Percentiles rank a stretch among this genome's conserved stretches.
Conservation (phyloP, 306 rosid species). For the Acacia melanoxylon region DNA sequence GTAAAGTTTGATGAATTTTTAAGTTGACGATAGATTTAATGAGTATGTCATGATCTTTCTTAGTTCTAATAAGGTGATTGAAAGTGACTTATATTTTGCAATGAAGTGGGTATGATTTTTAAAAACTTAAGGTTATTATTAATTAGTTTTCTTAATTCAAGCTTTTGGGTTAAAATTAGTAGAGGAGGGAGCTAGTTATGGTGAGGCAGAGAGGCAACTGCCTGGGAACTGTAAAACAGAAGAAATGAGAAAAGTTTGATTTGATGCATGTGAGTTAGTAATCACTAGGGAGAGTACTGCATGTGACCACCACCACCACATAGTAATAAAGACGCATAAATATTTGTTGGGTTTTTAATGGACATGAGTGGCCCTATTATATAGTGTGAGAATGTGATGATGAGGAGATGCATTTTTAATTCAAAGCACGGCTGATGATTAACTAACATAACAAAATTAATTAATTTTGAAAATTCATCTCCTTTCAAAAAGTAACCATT, state of each 20-base stretch:
- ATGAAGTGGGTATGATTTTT: too few species aligned
- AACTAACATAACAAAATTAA: too few species aligned
- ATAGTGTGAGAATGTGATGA: not conserved
- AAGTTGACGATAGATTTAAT: too few species aligned
- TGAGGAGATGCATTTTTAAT: not conserved
- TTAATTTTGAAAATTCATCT: too few species aligned
- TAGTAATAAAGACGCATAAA: constrained; percentile 1
- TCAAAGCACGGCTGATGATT: not conserved
- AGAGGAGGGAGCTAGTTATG: not conserved
- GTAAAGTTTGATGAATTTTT: too few species aligned
- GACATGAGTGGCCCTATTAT: constrained; percentile 30
- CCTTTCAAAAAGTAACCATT: too few species aligned
- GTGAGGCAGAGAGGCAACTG: constrained; percentile 22
- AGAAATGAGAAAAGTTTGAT: not conserved
- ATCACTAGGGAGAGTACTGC: not conserved
- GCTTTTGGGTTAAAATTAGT: not conserved
- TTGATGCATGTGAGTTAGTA: constrained; percentile 6
- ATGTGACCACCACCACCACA: constrained; percentile 14
- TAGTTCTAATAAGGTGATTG: too few species aligned
- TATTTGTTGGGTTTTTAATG: constrained; percentile 16
- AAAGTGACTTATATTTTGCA: too few species aligned
- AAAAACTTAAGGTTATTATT: too few species aligned
- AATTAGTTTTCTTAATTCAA: too few species aligned
- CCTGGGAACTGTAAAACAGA: not conserved
- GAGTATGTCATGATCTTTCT: too few species aligned